A percentile compares a stretch with the other conserved stretches of the same genome.
These are phyloP conservation scores for Penicillium samsonianum DNA, from an alignment of 495 filamentous ascomycete genomes.

Conservation along the genomic window DNA sequence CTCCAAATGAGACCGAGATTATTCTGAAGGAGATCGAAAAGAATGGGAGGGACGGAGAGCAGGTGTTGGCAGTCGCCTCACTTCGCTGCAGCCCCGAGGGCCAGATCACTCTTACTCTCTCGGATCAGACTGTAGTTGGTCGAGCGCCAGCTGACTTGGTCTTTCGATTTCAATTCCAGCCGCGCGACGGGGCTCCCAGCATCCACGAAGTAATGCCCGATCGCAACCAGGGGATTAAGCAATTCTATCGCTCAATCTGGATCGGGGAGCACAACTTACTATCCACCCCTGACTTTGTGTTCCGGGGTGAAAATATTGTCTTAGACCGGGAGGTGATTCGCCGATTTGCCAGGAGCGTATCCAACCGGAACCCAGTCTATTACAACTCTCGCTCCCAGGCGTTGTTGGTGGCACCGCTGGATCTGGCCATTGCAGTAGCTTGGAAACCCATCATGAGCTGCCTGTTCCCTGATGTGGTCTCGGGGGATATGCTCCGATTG, in stretches of 20 bases:
- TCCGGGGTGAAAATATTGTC: background rate
- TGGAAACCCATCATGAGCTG: slow-evolving; percentile 37
- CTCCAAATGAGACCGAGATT: background rate
- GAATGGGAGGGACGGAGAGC: background rate
- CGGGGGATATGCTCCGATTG: slow-evolving; percentile 36
- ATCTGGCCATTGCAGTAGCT: slow-evolving; percentile 28
- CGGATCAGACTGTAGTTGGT: background rate
- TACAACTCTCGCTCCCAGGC: slow-evolving; percentile 9
- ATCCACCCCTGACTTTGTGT: background rate
- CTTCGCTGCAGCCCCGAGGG: background rate
- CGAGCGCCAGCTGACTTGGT: background rate
- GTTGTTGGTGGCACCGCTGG: slow-evolving; percentile 20
- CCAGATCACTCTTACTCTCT: background rate
- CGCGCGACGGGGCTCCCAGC: slow-evolving; percentile 72
- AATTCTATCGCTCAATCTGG: slow-evolving; percentile 92
- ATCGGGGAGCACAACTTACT: slow-evolving; percentile 53
- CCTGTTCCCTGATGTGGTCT: slow-evolving; percentile 21
- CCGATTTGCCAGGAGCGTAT: background rate
- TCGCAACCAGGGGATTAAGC: slow-evolving; percentile 85
- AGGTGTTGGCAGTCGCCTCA: background rate
- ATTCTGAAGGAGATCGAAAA: background rate
- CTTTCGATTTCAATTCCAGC: slow-evolving; percentile 71
- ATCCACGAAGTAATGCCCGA: slow-evolving; percentile 82
- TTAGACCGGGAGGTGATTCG: background rate
- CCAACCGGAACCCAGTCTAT: slow-evolving; percentile 2